phyloP scores from a whole-genome alignment of 2,329 filamentous ascomycete genomes.

The Domatiomyces catenatus region DNA sequence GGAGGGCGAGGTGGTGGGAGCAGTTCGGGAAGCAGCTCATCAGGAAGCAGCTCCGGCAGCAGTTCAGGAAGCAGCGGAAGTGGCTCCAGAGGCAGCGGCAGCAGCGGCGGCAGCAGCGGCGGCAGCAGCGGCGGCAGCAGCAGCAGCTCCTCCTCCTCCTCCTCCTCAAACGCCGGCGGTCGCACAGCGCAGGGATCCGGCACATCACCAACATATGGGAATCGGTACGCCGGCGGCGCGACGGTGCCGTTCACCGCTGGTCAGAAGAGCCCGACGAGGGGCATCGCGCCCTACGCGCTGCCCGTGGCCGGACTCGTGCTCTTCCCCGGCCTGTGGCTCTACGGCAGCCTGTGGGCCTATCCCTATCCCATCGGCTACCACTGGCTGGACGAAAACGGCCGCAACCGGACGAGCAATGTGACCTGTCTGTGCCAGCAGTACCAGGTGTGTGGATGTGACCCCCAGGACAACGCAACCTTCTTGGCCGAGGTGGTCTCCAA shows the following conservation, averaged over 20 bases:
- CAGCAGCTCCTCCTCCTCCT: slow-evolving; percentile 9
- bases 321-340: slow-evolving; percentile 41
- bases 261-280: slow-evolving; percentile 27
- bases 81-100: slow-evolving; percentile 2
- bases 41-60: too few relatives aligned
- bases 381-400: slow-evolving; percentile 24
- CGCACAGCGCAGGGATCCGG: slow-evolving; percentile 26
- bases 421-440: slow-evolving; percentile 42
- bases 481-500: slow-evolving; percentile 29
- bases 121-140: slow-evolving; percentile 6
- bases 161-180: slow-evolving; percentile 21
- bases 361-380: slow-evolving; percentile 35
- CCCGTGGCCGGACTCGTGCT: slow-evolving; percentile 30
- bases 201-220: slow-evolving; percentile 31
- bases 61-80: slow-evolving; percentile 1
- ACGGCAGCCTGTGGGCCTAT: slow-evolving; percentile 39
- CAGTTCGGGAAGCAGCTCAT: too few relatives aligned
- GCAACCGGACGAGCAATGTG: slow-evolving; percentile 31
- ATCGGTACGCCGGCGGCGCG: slow-evolving; percentile 42
- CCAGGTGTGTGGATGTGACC: slow-evolving; percentile 43
- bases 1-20: slow-evolving; percentile 12
- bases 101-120: slow-evolving; percentile 5
- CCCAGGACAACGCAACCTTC: slow-evolving; percentile 30
- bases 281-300: slow-evolving; percentile 36
- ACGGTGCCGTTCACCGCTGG: slow-evolving; percentile 36